Evolutionary conservation across 441 rosid species (phyloP), one percentile per base, ranked within the genome.

Genomic region (Eruca vesicaria): DNA sequence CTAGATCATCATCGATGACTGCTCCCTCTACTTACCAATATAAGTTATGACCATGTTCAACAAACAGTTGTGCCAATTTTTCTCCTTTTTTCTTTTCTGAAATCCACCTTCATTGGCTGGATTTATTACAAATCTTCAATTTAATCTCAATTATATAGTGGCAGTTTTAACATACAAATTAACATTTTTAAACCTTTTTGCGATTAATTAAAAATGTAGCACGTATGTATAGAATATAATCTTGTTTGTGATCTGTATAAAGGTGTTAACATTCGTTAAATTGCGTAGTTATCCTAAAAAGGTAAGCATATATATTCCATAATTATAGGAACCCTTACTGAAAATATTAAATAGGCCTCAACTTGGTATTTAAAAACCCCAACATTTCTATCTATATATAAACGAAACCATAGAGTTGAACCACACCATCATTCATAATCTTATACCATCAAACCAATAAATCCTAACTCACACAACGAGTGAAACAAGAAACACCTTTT

Each of bases 301-400:
- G 55, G 52, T 48, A 7, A 43, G 52, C 52, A 43, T 35, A 12
- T 59, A 38, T 73, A 38, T 5, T 43, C 50, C 50, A 43, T 43
- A 43, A 6, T 43, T 43, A 21, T 5, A 36, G 12, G 45, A 73
- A 63, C 68, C 23, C 15, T 14, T 43, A 6, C 6, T 23, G 35
- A 23, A 63, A 21, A 56, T 58, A 16, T 9, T 15, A 21, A 7
- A 35, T 5, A 52, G n/a, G 7, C 2, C 16, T 21, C 68, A 68
- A 26, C 41, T 33, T 67, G 63, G 36, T 48, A 59, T 20, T 59
- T 10, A 4, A 67, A 59, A 50, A 50, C 1, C 18, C 6, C 57
- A 14, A 6, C 26, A 74, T 23, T 50, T 11, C 8, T 68, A 8
- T 74, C 69, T 75, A 75, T 23, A 23, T 75, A 68, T 75, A 75